Percentiles rank a stretch among this genome's conserved stretches.
These are phyloP conservation scores for Asterophora lycoperdoides DNA, from an alignment of 768 basidiomycete species.

Conservation along the genomic window DNA sequence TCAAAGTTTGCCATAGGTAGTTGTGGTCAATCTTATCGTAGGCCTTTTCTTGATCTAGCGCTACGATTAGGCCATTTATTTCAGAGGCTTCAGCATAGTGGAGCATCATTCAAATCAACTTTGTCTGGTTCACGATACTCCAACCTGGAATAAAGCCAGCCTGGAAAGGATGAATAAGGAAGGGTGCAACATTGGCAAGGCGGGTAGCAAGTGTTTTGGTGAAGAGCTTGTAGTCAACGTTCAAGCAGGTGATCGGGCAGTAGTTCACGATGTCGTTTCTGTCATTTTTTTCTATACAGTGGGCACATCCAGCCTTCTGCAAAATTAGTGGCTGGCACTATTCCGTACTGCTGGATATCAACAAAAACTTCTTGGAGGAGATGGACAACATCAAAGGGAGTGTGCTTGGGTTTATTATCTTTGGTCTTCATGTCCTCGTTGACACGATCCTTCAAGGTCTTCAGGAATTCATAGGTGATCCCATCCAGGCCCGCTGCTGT, in stretches of 20 bases:
- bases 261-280: slow-evolving; percentile 29
- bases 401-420: neutral
- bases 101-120: slow-evolving; percentile 22
- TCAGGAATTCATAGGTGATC: slow-evolving; percentile 23
- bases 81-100: slow-evolving; percentile 12
- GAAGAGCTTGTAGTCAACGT: slow-evolving; percentile 32
- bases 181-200: neutral
- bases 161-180: neutral
- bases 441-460: slow-evolving; percentile 6
- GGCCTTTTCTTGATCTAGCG: slow-evolving; percentile 36
- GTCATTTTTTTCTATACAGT: slow-evolving; percentile 38
- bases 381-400: slow-evolving; percentile 10
- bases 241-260: slow-evolving; percentile 33
- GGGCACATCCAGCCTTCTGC: slow-evolving; percentile 34
- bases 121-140: slow-evolving; percentile 29
- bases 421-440: neutral
- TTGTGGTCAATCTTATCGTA: slow-evolving; percentile 7
- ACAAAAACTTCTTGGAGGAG: slow-evolving; percentile 16
- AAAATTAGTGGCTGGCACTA: slow-evolving; percentile 14
- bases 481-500: slow-evolving; percentile 19
- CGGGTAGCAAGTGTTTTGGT: slow-evolving; percentile 1
- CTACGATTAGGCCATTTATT: slow-evolving; percentile 19
- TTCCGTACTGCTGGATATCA: slow-evolving; percentile 27
- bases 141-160: slow-evolving; percentile 13
- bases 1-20: slow-evolving; percentile 2